Evolutionary conservation across 768 basidiomycete species (phyloP), one percentile per base, ranked within the genome.

Genomic region (Kwoniella sp.): DNA sequence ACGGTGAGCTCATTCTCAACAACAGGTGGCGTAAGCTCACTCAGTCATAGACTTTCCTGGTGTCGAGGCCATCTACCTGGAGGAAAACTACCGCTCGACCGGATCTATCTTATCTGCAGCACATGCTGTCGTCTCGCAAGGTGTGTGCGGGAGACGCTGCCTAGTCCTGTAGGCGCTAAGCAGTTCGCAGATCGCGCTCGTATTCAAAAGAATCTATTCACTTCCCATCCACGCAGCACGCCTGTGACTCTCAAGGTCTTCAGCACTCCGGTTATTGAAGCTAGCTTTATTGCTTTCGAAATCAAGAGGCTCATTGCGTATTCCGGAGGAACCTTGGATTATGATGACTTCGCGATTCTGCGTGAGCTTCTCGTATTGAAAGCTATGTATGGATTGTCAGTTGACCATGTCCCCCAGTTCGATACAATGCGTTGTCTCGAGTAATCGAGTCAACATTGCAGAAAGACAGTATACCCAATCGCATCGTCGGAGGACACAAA

Each of bases 31-130:
- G 11, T 9, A 37, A n/a, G 48, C 39, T 43, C 14, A 47, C 20
- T 23, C 19, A 12, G 5, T 52, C 14, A 0, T 50, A 87, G 87
- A 87, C 60, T 89, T 89, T 65, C 71, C 79, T 0, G 73, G 77
- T 0, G 83, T 84, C 0, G 59, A 77, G 53, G 84, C 87, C 61
- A 82, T 93, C 36, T 80, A 86, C 34, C 76, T 92, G 6, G 88
- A 91, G 68, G 79, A 88, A 65, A 91, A 90, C 67, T 93, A 90
- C 73, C 83, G 90, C 9, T 89, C 87, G 0, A 89, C 88, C 0
- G 83, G 78, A 0, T 78, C 84, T 0, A 90, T 93, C 49, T 75
- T 93, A 5, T 78, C 79, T 1, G 79, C 83, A 3, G 85, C 85
- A 45, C 65, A 87, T 5, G 86, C 87, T 1, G 84, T 93, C 53